These are phyloP conservation scores for Geranium rotundifolium DNA, from an alignment of 345 rosid species.

Conservation along the genomic window DNA sequence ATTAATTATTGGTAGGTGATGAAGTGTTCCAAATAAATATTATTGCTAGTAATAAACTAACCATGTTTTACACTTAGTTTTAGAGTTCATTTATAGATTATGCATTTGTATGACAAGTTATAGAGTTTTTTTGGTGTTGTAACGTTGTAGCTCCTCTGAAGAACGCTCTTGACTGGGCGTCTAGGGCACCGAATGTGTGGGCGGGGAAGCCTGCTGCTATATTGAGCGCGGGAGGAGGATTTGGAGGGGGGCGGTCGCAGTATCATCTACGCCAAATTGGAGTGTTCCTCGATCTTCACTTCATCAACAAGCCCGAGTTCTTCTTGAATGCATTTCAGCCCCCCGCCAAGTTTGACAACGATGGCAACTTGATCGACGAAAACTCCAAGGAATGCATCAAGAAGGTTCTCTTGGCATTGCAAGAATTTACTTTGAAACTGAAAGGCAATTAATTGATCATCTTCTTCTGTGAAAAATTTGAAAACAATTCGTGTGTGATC, in stretches of 20 bases:
- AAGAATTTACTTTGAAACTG: slow-evolving; percentile 45
- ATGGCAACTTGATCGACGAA: slow-evolving; percentile 58
- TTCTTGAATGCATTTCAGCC: slow-evolving; percentile 57
- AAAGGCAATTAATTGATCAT: slow-evolving; percentile 18
- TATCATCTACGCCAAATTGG: slow-evolving; percentile 84
- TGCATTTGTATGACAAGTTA: no score
- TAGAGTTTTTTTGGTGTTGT: no score
- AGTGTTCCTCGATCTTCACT: slow-evolving; percentile 70
- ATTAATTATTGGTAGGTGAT: no score
- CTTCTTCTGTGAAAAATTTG: no score
- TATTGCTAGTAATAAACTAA: no score
- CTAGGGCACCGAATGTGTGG: slow-evolving; percentile 65
- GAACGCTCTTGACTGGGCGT: slow-evolving; percentile 86
- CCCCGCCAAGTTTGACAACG: slow-evolving; percentile 63
- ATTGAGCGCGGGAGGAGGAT: slow-evolving; percentile 49
- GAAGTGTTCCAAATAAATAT: no score
- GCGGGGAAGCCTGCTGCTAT: slow-evolving; percentile 83
- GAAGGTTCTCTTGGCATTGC: slow-evolving; percentile 47
- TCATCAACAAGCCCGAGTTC: slow-evolving; percentile 80
- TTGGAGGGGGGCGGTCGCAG: slow-evolving; percentile 54
- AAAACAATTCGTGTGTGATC: no score
- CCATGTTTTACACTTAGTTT: no score
- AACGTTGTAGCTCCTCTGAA: slow-evolving; percentile 47
- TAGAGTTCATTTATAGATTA: no score
- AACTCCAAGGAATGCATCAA: slow-evolving; percentile 35